Evolutionary conservation across 306 rosid species (phyloP), one percentile per base, ranked within the genome.

Genomic region (Rosa lucieae): DNA sequence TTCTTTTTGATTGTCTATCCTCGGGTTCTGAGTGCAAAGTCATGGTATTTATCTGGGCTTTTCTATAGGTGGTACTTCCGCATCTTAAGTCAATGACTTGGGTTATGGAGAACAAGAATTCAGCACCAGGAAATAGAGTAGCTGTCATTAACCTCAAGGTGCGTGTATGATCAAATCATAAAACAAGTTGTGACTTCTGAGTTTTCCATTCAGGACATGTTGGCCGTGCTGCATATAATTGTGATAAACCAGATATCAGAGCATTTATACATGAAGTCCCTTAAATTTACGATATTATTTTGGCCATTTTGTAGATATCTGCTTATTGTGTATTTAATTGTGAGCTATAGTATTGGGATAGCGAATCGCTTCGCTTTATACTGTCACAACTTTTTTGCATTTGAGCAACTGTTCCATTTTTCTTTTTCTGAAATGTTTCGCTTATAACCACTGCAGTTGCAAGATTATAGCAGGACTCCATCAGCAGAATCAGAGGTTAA

Each of bases 41-140:
- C 72, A 5, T 76, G 77, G 75, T 70, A 83, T 74, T 81, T 53
- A 83, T 74, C 67, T 80, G 77, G 71, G 55, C 71, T 84, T 82
- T 66, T 73, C 48, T 69, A 42, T 73, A 94, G 98, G 90, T 83
- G 75, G 91, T 89, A 86, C 98, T 94, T 79, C 98, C 97, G 53
- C 90, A 92, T 82, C 86, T 90, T 66, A 94, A 94, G 88, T 92
- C 98, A 80, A 94, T 94, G 98, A 94, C 97, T 59, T 94, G 98
- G 98, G 96, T 90, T 65, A 94, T 94, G 98, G 98, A 94, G 92
- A 92, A 88, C 82, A 94, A 92, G 85, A 92, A 85, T 85, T 90
- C 96, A 74, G 67, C 87, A 76, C 92, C 91, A 4, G 96, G 92
- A 80, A 92, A 86, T 75, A 89, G 87, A 88, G 92, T 92, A 49